Conservation (phyloP, 73 alveolate genomes). For the Stentor roeselii region DNA sequence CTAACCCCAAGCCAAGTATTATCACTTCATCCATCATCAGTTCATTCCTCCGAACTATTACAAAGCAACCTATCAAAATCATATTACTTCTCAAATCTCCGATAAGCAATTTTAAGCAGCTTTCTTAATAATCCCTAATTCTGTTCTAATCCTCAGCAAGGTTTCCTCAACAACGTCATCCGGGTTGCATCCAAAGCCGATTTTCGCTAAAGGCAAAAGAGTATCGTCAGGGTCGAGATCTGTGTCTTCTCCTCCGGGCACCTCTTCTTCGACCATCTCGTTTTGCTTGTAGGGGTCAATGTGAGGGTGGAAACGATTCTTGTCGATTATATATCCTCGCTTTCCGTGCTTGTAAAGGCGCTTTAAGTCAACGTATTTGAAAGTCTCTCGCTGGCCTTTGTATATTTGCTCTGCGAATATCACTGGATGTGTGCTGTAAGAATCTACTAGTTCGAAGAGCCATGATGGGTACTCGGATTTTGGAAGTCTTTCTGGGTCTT, state of each 20-base stretch:
- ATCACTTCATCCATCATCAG: too few relatives aligned
- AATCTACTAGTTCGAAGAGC: background rate
- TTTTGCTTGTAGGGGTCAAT: background rate
- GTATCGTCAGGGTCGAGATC: background rate
- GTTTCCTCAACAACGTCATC: background rate
- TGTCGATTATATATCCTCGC: background rate
- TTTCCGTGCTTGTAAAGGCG: background rate
- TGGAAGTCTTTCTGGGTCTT: background rate
- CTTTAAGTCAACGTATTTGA: background rate
- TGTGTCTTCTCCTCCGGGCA: background rate
- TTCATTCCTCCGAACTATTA: too few relatives aligned
- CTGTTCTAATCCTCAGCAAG: background rate
- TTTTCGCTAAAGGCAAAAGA: background rate
- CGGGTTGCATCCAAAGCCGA: background rate
- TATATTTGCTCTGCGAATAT: background rate
- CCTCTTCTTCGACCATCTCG: background rate
- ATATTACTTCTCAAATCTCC: too few relatives aligned
- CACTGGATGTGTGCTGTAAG: background rate
- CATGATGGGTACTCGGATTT: background rate
- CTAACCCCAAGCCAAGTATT: too few relatives aligned
- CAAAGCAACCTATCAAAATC: too few relatives aligned
- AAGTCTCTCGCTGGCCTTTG: background rate
- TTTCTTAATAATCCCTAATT: background rate
- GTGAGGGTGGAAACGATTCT: background rate
- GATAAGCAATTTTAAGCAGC: too few relatives aligned